phyloP scores from a whole-genome alignment of 768 basidiomycete species.

The Stropharia rugosoannulata region DNA sequence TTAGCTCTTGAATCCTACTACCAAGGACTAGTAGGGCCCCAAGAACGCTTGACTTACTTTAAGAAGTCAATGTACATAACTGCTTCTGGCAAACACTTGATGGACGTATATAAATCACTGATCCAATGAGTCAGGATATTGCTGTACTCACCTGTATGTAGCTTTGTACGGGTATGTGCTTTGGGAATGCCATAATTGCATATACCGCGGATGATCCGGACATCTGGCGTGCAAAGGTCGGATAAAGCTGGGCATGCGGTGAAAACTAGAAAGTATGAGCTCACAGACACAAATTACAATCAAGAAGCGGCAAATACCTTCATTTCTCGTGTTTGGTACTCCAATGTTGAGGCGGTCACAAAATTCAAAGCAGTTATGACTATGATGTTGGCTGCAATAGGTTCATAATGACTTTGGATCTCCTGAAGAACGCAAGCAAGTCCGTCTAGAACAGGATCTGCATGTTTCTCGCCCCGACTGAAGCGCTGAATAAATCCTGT shows the following conservation, averaged over 20 bases:
- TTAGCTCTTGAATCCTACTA: background rate
- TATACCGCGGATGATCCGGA: conserved; percentile 34
- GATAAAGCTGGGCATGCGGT: conserved; percentile 11
- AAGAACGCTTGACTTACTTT: background rate
- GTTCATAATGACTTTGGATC: conserved; percentile 22
- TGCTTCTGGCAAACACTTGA: background rate
- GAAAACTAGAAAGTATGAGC: conserved; percentile 2
- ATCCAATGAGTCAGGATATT: background rate
- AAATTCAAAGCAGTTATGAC: conserved; percentile 31
- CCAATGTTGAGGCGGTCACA: conserved; percentile 24
- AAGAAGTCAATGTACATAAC: background rate
- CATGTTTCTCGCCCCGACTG: conserved; percentile 23
- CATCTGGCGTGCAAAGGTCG: conserved; percentile 22
- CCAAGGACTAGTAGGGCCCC: too few relatives aligned
- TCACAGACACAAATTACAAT: too few relatives aligned
- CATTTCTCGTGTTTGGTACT: conserved; percentile 7
- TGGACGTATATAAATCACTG: background rate
- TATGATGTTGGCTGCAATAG: conserved; percentile 31
- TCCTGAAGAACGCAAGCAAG: conserved; percentile 31
- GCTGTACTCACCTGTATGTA: conserved; percentile 18
- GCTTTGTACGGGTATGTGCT: conserved; percentile 24
- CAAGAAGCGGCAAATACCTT: background rate
- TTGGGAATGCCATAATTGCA: conserved; percentile 32
- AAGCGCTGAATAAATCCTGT: conserved; percentile 32
- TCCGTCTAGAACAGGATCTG: conserved; percentile 26